Conservation (phyloP, 345 rosid genomes). For the Aegle marmelos region DNA sequence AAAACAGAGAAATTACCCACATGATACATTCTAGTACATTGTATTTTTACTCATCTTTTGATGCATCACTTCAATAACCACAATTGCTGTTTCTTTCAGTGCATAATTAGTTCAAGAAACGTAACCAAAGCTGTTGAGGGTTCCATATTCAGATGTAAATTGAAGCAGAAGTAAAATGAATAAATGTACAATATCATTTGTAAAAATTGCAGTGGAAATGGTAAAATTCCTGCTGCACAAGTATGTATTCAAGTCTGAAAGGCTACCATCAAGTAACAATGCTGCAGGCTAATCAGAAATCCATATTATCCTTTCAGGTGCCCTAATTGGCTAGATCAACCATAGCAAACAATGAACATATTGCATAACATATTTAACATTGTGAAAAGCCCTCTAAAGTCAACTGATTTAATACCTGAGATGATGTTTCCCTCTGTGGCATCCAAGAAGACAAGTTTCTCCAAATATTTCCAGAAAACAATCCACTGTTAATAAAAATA, state of each 20-base stretch:
- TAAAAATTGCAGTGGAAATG: not conserved
- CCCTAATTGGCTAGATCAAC: not conserved
- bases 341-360: not conserved
- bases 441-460: slow-evolving; percentile 85
- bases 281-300: not conserved
- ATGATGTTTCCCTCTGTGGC: slow-evolving; percentile 67
- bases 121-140: not conserved
- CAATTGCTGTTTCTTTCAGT: not conserved
- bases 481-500: slow-evolving; percentile 45
- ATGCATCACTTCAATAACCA: not conserved
- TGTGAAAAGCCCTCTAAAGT: slow-evolving; percentile 4
- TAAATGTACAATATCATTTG: not conserved
- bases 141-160: not conserved
- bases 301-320: not conserved
- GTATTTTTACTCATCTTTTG: not conserved
- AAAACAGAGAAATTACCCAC: not conserved
- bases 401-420: slow-evolving; percentile 45
- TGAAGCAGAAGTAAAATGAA: not conserved
- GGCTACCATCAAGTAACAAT: not conserved
- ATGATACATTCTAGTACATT: not conserved
- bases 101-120: not conserved
- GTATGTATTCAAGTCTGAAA: not conserved
- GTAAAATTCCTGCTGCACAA: not conserved
- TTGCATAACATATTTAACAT: not conserved
- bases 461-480: slow-evolving; percentile 79